Conservation (phyloP, 495 filamentous ascomycete species). For the Penicillium ucsense region DNA sequence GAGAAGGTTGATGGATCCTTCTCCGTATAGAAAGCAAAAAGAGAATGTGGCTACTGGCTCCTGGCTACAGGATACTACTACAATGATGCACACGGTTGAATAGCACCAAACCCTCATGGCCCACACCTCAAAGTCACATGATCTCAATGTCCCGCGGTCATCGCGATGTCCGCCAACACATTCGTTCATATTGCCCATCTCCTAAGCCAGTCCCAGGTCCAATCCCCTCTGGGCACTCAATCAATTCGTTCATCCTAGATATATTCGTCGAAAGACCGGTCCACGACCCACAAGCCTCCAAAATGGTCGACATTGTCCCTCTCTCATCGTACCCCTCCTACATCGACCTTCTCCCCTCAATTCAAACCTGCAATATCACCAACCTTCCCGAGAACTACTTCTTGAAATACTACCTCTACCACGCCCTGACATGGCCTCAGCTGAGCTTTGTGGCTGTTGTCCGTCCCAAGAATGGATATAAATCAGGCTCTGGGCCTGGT, state of each 20-base stretch:
- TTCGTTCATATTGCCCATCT: neutral
- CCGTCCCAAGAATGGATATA: constrained; percentile 55
- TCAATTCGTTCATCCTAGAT: no score
- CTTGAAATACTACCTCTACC: constrained; percentile 99
- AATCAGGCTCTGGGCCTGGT: constrained; percentile 10
- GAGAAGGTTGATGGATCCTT: no score
- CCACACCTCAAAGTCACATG: neutral
- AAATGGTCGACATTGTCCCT: constrained; percentile 45
- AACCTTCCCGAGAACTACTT: constrained; percentile 99
- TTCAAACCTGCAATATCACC: constrained; percentile 97
- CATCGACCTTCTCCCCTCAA: constrained; percentile 69
- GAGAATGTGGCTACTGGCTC: no score
- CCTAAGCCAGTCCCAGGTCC: neutral
- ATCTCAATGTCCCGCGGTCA: neutral
- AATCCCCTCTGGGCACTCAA: no score
- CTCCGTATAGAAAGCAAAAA: no score
- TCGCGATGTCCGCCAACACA: neutral
- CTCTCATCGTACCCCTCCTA: constrained; percentile 40
- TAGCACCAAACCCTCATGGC: neutral
- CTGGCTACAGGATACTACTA: no score
- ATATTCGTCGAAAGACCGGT: no score
- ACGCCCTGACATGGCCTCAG: constrained; percentile 95
- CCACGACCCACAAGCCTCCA: constrained; percentile 2
- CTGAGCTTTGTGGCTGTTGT: constrained; percentile 95
- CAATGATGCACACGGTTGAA: no score